A percentile compares a stretch with the other conserved stretches of the same genome.
phyloP scores from a whole-genome alignment of 768 basidiomycete species.

The Ramaria sp. region DNA sequence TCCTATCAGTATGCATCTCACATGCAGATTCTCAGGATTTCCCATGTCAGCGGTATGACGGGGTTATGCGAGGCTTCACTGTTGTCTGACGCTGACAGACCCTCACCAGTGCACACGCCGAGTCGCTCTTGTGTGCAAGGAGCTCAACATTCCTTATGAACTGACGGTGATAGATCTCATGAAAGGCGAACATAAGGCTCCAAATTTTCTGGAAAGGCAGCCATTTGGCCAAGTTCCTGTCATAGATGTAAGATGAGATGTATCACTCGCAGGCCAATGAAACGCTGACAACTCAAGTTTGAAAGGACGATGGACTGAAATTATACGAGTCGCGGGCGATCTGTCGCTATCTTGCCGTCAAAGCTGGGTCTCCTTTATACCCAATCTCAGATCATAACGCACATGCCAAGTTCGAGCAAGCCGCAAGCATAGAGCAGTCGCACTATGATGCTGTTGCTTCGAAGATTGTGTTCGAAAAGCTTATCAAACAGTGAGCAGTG shows the following conservation, averaged over 20 bases:
- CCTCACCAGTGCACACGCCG: constrained; percentile 11
- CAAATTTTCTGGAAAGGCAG: constrained; percentile 36
- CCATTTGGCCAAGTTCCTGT: constrained; percentile 59
- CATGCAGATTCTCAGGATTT: too few species aligned
- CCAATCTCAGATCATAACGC: constrained; percentile 26
- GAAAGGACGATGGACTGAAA: constrained; percentile 49
- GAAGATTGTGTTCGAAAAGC: constrained; percentile 33
- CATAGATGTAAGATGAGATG: constrained; percentile 23
- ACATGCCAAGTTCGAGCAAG: constrained; percentile 39
- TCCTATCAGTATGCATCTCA: too few species aligned
- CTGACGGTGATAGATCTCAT: constrained; percentile 18
- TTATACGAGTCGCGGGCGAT: constrained; percentile 58
- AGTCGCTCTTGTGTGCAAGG: constrained; percentile 12
- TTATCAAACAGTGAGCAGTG: constrained; percentile 37
- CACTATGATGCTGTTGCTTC: constrained; percentile 43
- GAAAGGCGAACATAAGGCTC: constrained; percentile 32
- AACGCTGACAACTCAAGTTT: background rate
- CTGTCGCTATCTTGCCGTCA: constrained; percentile 43
- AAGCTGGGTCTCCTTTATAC: constrained; percentile 42
- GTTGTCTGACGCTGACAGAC: background rate
- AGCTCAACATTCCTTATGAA: constrained; percentile 11
- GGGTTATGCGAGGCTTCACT: background rate
- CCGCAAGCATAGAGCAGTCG: constrained; percentile 35
- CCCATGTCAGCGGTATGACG: background rate
- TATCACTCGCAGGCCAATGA: background rate